Evolutionary conservation across 352 stramenopile species (phyloP).

Genomic region (Pythium aristosporum): DNA sequence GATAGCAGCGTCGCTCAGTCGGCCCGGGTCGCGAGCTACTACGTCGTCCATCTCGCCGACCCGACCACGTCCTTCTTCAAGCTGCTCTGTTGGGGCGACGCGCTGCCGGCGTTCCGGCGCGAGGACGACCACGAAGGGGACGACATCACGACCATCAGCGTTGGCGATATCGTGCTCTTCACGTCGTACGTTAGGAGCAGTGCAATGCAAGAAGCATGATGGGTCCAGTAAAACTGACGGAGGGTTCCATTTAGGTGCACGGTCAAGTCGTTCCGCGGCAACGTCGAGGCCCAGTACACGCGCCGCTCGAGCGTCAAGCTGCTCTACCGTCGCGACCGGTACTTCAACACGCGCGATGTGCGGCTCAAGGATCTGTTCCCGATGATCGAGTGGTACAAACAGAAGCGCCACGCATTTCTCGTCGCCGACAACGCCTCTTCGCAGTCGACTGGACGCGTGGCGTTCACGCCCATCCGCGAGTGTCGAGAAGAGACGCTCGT

Average conservation of each 20-base stretch:
- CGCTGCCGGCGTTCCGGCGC: slow-evolving; percentile 37
- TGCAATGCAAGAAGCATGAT: background rate
- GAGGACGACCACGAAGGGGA: slow-evolving; percentile 36
- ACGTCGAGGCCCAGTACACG: slow-evolving; percentile 56
- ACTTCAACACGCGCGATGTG: slow-evolving; percentile 57
- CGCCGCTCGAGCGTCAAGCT: slow-evolving; percentile 45
- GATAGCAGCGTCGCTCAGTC: background rate
- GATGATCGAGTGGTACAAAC: slow-evolving; percentile 73
- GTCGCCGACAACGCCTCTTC: background rate
- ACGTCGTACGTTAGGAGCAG: slow-evolving; percentile 22
- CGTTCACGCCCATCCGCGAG: slow-evolving; percentile 37
- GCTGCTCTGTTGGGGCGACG: slow-evolving; percentile 51
- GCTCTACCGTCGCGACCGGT: slow-evolving; percentile 54
- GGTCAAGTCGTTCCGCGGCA: slow-evolving; percentile 45
- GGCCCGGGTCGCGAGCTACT: slow-evolving; percentile 36
- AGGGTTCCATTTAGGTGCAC: slow-evolving; percentile 23
- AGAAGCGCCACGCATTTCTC: slow-evolving; percentile 46
- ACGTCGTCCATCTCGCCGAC: slow-evolving; percentile 53
- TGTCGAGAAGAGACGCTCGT: slow-evolving; percentile 59
- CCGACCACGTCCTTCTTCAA: slow-evolving; percentile 50
- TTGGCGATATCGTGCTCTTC: slow-evolving; percentile 65
- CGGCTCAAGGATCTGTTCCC: slow-evolving; percentile 51
- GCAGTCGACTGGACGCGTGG: background rate
- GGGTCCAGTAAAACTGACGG: background rate
- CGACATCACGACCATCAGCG: slow-evolving; percentile 33